These are phyloP conservation scores for Cystoderma amianthinum DNA, from an alignment of 768 basidiomycete genomes.

Conservation along the genomic window DNA sequence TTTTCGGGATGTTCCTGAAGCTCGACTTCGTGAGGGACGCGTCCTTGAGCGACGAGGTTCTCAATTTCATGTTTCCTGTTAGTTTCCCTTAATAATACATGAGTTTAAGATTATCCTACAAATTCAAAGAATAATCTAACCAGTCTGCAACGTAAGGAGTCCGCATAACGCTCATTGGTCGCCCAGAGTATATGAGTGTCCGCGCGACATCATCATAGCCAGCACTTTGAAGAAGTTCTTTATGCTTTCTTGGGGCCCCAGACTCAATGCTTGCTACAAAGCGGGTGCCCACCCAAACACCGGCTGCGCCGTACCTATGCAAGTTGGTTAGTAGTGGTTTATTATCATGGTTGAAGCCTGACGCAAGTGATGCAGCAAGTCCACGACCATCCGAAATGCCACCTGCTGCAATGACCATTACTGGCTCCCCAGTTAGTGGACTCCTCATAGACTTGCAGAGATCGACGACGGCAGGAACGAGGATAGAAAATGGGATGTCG, in stretches of 20 bases:
- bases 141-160: slow-evolving; percentile 76
- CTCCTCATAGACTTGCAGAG: slow-evolving; percentile 59
- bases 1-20: slow-evolving; percentile 62
- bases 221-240: slow-evolving; percentile 57
- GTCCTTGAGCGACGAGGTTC: slow-evolving; percentile 51
- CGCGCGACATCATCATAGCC: slow-evolving; percentile 71
- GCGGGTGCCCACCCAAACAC: slow-evolving; percentile 85
- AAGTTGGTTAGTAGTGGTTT: neutral
- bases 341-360: slow-evolving; percentile 10
- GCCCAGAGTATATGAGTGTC: slow-evolving; percentile 71
- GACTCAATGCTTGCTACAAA: slow-evolving; percentile 82
- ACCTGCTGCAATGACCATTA: slow-evolving; percentile 79
- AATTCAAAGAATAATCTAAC: slow-evolving; percentile 23
- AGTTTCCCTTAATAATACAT: slow-evolving; percentile 42
- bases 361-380: slow-evolving; percentile 70
- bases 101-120: neutral
- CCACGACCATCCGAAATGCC: slow-evolving; percentile 82
- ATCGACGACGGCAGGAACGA: slow-evolving; percentile 80
- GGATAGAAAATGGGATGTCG: slow-evolving; percentile 71
- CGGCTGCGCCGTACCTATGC: slow-evolving; percentile 69
- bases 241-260: slow-evolving; percentile 69
- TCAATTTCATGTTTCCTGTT: slow-evolving; percentile 53
- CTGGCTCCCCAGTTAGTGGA: slow-evolving; percentile 70
- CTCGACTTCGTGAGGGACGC: slow-evolving; percentile 73
- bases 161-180: slow-evolving; percentile 76